These are phyloP conservation scores for Lanmaoa pseudosensibilis DNA, from an alignment of 768 basidiomycete genomes.

Conservation along the genomic window DNA sequence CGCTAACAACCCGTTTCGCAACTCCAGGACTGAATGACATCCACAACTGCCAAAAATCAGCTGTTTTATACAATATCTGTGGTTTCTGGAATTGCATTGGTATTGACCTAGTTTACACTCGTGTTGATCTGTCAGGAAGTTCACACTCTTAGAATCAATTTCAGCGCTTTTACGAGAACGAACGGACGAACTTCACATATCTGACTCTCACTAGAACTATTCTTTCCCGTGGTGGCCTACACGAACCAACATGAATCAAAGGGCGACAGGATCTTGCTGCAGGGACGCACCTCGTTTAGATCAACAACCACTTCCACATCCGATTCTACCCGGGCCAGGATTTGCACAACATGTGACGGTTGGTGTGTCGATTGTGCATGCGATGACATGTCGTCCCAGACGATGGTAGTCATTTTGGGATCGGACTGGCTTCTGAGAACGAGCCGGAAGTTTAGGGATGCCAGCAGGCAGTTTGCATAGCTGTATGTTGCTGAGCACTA, in stretches of 20 bases:
- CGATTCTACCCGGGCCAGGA: neutral
- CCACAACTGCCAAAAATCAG: too few species aligned
- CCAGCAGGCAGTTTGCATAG: slow-evolving; percentile 21
- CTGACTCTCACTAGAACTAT: neutral
- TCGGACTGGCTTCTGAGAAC: slow-evolving; percentile 8
- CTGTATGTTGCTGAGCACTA: neutral
- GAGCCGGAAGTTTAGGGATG: slow-evolving; percentile 16
- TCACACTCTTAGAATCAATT: neutral
- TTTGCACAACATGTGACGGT: neutral
- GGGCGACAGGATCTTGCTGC: neutral
- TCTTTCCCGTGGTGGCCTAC: neutral
- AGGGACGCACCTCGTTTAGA: neutral
- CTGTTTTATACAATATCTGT: too few species aligned
- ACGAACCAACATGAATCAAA: neutral
- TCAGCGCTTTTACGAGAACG: neutral
- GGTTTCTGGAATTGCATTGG: neutral
- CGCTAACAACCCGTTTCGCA: too few species aligned
- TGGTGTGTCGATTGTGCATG: neutral
- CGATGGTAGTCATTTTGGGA: neutral
- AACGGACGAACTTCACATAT: neutral
- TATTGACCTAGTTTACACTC: neutral
- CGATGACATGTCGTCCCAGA: slow-evolving; percentile 1
- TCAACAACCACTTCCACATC: neutral
- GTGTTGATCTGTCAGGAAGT: neutral
- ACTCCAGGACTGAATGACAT: too few species aligned